phyloP scores from a whole-genome alignment of 495 filamentous ascomycete genomes.

The Chaetomium fimeti region DNA sequence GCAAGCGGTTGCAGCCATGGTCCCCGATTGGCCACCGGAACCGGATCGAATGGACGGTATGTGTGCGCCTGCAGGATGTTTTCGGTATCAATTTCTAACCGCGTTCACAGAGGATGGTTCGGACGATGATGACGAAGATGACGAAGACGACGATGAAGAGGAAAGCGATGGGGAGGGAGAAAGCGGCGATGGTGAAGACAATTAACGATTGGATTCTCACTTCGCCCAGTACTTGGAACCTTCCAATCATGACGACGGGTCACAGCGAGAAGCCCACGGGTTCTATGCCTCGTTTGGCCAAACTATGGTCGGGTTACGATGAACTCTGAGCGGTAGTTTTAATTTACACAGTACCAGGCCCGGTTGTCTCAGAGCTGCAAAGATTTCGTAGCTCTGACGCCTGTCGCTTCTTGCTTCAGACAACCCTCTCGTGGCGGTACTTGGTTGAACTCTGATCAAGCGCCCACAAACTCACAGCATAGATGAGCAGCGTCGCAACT shows the following conservation, averaged over 20 bases:
- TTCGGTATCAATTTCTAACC: background rate
- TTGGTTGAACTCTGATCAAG: too few relatives aligned
- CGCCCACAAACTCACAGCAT: too few relatives aligned
- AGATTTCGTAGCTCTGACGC: too few relatives aligned
- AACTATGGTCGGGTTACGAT: too few relatives aligned
- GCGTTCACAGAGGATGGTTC: background rate
- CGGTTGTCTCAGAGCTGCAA: too few relatives aligned
- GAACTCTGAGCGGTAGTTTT: too few relatives aligned
- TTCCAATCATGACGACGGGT: too few relatives aligned
- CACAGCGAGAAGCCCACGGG: too few relatives aligned
- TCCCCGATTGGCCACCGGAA: background rate
- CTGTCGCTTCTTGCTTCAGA: too few relatives aligned
- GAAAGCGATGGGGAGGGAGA: slow-evolving; percentile 14
- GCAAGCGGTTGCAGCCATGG: background rate
- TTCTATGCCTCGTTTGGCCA: too few relatives aligned
- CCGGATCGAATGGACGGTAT: slow-evolving; percentile 8
- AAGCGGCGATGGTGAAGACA: background rate
- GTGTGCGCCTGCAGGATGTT: background rate
- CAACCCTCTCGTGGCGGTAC: too few relatives aligned
- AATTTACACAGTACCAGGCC: too few relatives aligned
- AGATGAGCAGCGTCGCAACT: background rate
- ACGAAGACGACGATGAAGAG: slow-evolving; percentile 12
- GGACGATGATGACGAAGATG: slow-evolving; percentile 21
- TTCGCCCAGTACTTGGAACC: background rate
- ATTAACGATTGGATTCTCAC: background rate